These are phyloP conservation scores for Diaporthe aspalathi DNA, from an alignment of 2,329 filamentous ascomycete species.

Conservation along the genomic window DNA sequence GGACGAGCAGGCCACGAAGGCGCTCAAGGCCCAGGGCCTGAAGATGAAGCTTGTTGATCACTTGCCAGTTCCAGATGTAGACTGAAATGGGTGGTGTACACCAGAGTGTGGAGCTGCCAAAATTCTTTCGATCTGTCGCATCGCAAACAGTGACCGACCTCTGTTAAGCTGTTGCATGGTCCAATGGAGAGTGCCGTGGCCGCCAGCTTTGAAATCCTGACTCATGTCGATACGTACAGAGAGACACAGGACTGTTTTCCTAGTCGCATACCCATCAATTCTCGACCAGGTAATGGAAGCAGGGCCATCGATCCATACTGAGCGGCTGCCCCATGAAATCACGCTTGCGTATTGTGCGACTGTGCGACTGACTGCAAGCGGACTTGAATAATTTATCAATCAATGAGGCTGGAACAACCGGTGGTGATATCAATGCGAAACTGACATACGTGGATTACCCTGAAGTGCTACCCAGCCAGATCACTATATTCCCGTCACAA, in stretches of 20 bases:
- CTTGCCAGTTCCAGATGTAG: conserved; percentile 77
- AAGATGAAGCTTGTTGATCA: conserved; percentile 81
- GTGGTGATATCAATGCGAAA: not conserved
- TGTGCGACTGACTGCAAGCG: no score
- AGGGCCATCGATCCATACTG: no score
- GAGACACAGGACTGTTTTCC: not conserved
- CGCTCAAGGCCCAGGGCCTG: conserved; percentile 73
- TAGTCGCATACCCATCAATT: no score
- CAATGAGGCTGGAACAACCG: not conserved
- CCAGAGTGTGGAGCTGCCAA: not conserved
- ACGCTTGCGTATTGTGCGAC: no score
- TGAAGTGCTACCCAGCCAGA: not conserved
- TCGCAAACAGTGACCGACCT: not conserved
- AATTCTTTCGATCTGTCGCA: not conserved
- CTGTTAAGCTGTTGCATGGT: no score
- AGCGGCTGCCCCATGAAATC: no score
- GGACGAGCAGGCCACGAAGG: conserved; percentile 72
- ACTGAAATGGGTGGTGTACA: conserved; percentile 46
- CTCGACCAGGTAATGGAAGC: no score
- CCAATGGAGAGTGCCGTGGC: no score
- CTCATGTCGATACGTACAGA: not conserved
- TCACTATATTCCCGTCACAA: not conserved
- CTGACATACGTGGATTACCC: conserved; percentile 13
- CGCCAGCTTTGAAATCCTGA: not conserved
- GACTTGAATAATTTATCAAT: no score